Base-by-base conservation (phyloP, 331 rosid genomes). In the Phaseolus coccineus region DNA sequence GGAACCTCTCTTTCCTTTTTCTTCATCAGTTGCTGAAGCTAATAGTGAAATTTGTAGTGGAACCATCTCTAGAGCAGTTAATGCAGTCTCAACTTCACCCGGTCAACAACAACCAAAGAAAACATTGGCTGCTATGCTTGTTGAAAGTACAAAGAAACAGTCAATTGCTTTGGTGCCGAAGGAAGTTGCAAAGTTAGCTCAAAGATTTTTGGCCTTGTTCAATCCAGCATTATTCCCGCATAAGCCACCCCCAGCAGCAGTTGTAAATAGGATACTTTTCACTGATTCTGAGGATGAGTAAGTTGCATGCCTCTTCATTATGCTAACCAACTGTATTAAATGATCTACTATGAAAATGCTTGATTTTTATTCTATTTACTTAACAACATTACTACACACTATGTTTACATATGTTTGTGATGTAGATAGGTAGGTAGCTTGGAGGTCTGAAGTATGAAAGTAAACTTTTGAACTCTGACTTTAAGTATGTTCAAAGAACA, bases 211-310 rank as follows among this genome's bases (percentile, higher is more conserved):
- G 16, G 89, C 94, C 73, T 67, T 91, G 84, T 93, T 91, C 83
- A 91, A 93, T 81, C 96, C 93, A 19, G 88, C 88, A 80, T 88
- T 96, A 80, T 96, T 87, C 85, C 98, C 99, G 25, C 97, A 88
- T 67, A 91, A 91, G 87, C 89, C 98, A 87, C 98, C 97, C 70
- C 81, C 86, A 4, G 85, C 96, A 67, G 91, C 91, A n/a, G 91
- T 89, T 65, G 89, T 88, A 69, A 93, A 90, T 66, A 81, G 96
- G 85, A 83, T 91, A 52, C 96, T 96, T 77, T 96, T 93, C 85
- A 96, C 99, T 16, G 96, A 96, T 85, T 87, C 96, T 58, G 99
- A 96, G 88, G 98, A 93, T 66, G 97, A 88, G 97, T 96, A 85
- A 91, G 98, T 89, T 80, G 70, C 89, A 78, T 25, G 15, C 55